Percentiles rank a stretch among this genome's conserved stretches.
Conservation (phyloP, 1,139 yeast species). For the Candida sp. region DNA sequence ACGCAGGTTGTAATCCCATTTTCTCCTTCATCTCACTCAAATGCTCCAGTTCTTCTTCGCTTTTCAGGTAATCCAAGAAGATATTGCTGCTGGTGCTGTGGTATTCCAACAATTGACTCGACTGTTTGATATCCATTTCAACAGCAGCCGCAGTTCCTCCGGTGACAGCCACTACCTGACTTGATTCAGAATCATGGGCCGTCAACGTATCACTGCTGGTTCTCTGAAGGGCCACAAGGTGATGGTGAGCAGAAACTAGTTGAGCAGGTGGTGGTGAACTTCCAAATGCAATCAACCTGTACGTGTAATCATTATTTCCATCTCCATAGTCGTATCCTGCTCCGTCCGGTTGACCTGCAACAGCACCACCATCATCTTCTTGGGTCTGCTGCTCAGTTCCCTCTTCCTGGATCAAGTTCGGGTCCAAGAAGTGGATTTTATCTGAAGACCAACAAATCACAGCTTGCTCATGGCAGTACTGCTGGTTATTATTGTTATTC, state of each 20-base stretch:
- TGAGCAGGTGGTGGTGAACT: constrained; percentile 5
- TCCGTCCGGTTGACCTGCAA: background rate
- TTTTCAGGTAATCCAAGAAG: constrained; percentile 6
- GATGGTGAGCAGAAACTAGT: background rate
- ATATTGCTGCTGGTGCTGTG: constrained; percentile 3
- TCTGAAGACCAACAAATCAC: constrained; percentile 12
- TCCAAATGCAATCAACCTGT: constrained; percentile 3
- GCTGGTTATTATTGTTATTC: background rate
- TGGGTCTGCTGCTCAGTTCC: no score
- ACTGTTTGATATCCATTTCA: background rate
- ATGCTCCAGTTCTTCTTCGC: constrained; percentile 1
- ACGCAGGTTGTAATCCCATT: constrained; percentile 10
- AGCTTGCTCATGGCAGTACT: background rate
- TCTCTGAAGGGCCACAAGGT: background rate
- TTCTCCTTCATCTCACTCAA: constrained; percentile 7
- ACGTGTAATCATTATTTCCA: background rate
- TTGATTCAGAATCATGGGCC: background rate
- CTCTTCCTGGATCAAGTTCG: constrained; percentile 5
- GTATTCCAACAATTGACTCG: constrained; percentile 1
- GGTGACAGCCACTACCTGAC: background rate
- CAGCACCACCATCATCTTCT: background rate
- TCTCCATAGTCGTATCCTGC: background rate
- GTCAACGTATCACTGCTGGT: constrained; percentile 3
- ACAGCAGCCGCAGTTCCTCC: background rate
- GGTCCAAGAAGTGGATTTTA: constrained; percentile 9